Percentiles rank a stretch among this genome's conserved stretches.
Evolutionary conservation across 192 early-diverging fungal genomes (phyloP).

Genomic region (Podila epigama): DNA sequence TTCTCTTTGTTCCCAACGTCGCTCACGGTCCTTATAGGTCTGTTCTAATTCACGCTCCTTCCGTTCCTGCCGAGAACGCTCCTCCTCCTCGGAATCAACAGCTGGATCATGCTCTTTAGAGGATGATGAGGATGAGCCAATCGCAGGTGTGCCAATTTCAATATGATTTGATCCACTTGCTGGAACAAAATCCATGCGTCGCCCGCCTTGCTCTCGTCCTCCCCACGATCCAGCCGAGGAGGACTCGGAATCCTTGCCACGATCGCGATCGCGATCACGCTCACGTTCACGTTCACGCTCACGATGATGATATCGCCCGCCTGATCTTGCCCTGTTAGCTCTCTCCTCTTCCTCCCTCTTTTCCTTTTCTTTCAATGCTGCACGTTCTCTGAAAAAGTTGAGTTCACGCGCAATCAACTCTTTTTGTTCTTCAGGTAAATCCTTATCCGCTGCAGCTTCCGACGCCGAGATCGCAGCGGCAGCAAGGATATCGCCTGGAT

Average conservation of each 20-base stretch:
- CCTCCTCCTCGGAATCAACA: slow-evolving; percentile 40
- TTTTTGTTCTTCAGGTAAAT: slow-evolving; percentile 58
- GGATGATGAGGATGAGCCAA: slow-evolving; percentile 39
- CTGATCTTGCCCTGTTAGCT: slow-evolving; percentile 25
- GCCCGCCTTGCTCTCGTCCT: slow-evolving; percentile 28
- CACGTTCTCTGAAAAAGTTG: slow-evolving; percentile 67
- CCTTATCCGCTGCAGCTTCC: slow-evolving; percentile 53
- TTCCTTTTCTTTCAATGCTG: slow-evolving; percentile 62
- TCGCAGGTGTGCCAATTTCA: slow-evolving; percentile 54
- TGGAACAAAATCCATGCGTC: slow-evolving; percentile 52
- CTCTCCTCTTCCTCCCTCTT: slow-evolving; percentile 59
- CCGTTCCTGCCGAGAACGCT: slow-evolving; percentile 36
- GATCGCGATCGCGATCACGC: slow-evolving; percentile 14
- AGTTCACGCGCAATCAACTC: slow-evolving; percentile 68
- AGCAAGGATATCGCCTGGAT: slow-evolving; percentile 17
- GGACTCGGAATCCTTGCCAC: background rate
- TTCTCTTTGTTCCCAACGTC: slow-evolving; percentile 72
- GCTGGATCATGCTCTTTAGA: slow-evolving; percentile 40
- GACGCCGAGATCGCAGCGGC: slow-evolving; percentile 47
- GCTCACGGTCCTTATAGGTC: slow-evolving; percentile 56
- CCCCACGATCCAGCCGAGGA: slow-evolving; percentile 1
- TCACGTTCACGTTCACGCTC: slow-evolving; percentile 29
- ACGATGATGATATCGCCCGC: slow-evolving; percentile 26
- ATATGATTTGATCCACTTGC: slow-evolving; percentile 56
- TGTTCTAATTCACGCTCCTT: slow-evolving; percentile 28